phyloP scores from a whole-genome alignment of 1,284 basidiomycete genomes.

The Boletus semigastroideus region DNA sequence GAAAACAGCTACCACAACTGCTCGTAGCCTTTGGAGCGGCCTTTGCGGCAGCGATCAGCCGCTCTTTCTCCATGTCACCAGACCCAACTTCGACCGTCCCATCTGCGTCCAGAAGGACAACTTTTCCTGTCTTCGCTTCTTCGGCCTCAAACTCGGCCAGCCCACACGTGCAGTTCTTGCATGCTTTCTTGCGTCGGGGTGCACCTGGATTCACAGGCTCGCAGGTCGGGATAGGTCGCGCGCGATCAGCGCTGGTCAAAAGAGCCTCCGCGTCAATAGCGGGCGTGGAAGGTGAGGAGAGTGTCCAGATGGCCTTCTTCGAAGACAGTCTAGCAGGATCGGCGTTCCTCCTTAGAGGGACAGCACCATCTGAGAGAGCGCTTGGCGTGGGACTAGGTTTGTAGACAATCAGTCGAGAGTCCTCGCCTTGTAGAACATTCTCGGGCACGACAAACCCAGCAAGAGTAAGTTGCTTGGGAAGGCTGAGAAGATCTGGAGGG shows the following conservation, averaged over 20 bases:
- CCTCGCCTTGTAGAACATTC: slow-evolving; percentile 35
- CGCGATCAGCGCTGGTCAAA: slow-evolving; percentile 71
- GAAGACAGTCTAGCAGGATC: slow-evolving; percentile 61
- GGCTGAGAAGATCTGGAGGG: slow-evolving; percentile 39
- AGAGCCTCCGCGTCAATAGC: slow-evolving; percentile 77
- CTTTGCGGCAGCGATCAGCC: slow-evolving; percentile 61
- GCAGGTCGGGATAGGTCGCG: slow-evolving; percentile 65
- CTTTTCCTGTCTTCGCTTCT: slow-evolving; percentile 59
- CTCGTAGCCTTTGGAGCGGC: slow-evolving; percentile 84
- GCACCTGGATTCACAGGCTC: slow-evolving; percentile 54
- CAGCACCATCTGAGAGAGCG: slow-evolving; percentile 41
- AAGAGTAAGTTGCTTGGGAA: slow-evolving; percentile 59
- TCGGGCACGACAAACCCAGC: slow-evolving; percentile 63
- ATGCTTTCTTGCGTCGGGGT: slow-evolving; percentile 81
- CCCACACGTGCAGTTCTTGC: slow-evolving; percentile 93
- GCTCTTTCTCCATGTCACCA: slow-evolving; percentile 60
- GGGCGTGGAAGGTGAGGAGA: slow-evolving; percentile 58
- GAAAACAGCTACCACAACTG: slow-evolving; percentile 96
- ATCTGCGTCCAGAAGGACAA: slow-evolving; percentile 65
- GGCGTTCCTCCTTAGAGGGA: slow-evolving; percentile 48
- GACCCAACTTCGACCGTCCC: slow-evolving; percentile 62
- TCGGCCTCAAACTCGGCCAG: slow-evolving; percentile 89
- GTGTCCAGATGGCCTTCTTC: slow-evolving; percentile 79
- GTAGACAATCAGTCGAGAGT: slow-evolving; percentile 54
- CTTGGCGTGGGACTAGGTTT: slow-evolving; percentile 51